Evolutionary conservation across 2,329 filamentous ascomycete species (phyloP), one percentile per base, ranked within the genome.

Genomic region (Cladosporium austrohemisphaericum): DNA sequence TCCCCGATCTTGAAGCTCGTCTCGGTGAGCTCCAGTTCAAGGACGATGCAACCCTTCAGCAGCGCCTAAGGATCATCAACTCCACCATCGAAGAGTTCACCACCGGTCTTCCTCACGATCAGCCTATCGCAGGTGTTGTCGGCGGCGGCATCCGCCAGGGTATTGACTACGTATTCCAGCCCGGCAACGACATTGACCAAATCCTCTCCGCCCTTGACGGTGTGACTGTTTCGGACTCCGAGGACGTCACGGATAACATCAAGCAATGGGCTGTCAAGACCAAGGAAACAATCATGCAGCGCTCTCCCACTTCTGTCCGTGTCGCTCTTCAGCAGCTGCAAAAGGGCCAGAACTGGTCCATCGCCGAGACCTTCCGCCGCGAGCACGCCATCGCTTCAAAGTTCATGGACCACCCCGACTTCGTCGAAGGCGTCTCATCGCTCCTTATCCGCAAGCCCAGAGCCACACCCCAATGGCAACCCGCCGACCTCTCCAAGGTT

Each of bases 331-430:
- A 81, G 58, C 88, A 95, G 73, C 86, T 97, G 81, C 85, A 83
- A 57, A 70, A 86, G 41, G 89, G 88, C 52, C 71, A 73, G 58
- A 65, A 75, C 26, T 97, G 93, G 93, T 77, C 78, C 55, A 95
- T 98, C 60, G 74, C 79, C 13, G 80, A 95, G 70, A 84, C 92
- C 1, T 98, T 97, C 76, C 76, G 84, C 64, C 83, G 83, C 55
- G 93, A 98, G 73, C 80, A 93, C 70, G 78, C 85, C 63, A 89
- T 98, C 52, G 90, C 92, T 2, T 74, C 78, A 51, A 80, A 83
- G 55, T 97, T 98, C 74, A 97, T 98, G 92, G 77, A 78, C 50
- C 85, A 93, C 66, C 86, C 81, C 4, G 93, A 98, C 69, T 98
- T 98, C 64, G 83, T 83, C 35, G 88, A 95, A 71, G 93, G 93